phyloP scores from a whole-genome alignment of 352 stramenopile species.

The Globisporangium radiosum region DNA sequence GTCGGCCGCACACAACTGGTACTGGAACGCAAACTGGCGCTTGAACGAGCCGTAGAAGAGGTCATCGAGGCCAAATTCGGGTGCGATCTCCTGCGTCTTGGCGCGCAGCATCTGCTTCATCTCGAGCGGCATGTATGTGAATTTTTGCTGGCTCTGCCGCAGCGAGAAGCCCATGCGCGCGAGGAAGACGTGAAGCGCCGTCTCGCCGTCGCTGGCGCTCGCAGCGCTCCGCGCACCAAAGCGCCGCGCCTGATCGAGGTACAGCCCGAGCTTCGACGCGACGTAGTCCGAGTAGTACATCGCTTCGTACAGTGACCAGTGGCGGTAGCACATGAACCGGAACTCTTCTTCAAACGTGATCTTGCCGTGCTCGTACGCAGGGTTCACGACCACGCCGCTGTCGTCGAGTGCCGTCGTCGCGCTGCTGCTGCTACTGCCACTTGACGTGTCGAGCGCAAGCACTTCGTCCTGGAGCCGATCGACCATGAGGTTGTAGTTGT shows the following conservation, averaged over 20 bases:
- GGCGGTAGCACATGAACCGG: slow-evolving; percentile 95
- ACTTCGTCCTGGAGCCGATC: slow-evolving; percentile 90
- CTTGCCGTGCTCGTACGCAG: slow-evolving; percentile 69
- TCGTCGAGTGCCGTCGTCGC: slow-evolving; percentile 21
- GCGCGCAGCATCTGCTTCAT: slow-evolving; percentile 91
- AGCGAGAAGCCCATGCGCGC: slow-evolving; percentile 97
- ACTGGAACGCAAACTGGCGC: slow-evolving; percentile 92
- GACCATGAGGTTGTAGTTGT: slow-evolving; percentile 90
- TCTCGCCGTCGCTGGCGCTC: slow-evolving; percentile 42
- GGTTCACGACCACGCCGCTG: slow-evolving; percentile 23
- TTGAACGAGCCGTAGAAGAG: slow-evolving; percentile 96
- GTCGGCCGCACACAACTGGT: slow-evolving; percentile 92
- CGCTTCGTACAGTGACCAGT: slow-evolving; percentile 92
- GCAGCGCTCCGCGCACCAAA: slow-evolving; percentile 55
- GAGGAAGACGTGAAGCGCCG: slow-evolving; percentile 89
- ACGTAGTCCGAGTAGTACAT: slow-evolving; percentile 97
- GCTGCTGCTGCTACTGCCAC: not conserved
- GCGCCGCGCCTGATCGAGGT: slow-evolving; percentile 54
- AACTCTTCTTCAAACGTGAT: slow-evolving; percentile 91
- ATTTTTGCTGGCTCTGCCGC: slow-evolving; percentile 93
- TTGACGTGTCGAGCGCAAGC: slow-evolving; percentile 50
- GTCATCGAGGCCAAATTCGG: slow-evolving; percentile 94
- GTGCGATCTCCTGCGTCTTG: slow-evolving; percentile 88
- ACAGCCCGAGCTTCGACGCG: slow-evolving; percentile 81
- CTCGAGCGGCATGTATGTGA: slow-evolving; percentile 92